These are phyloP conservation scores for Phytophthora boehmeriae DNA, from an alignment of 352 stramenopile genomes.

Conservation along the genomic window DNA sequence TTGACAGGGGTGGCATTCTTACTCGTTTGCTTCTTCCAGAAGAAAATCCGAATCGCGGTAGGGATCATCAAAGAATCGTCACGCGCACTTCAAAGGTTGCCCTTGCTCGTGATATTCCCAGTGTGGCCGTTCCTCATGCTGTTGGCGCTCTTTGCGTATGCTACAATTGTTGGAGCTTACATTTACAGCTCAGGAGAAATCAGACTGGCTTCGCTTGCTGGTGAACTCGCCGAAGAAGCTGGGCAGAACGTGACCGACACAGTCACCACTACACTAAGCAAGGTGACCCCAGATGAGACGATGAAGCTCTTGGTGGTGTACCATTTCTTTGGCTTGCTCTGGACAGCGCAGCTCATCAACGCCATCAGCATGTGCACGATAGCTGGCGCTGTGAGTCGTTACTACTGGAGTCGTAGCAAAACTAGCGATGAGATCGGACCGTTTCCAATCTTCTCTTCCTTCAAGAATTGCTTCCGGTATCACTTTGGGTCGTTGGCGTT, in stretches of 20 bases:
- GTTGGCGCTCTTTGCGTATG: conserved; percentile 69
- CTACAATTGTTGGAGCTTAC: conserved; percentile 60
- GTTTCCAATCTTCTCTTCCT: conserved; percentile 65
- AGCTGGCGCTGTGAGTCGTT: conserved; percentile 89
- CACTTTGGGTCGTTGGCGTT: conserved; percentile 97
- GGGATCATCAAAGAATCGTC: conserved; percentile 84
- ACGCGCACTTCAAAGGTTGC: conserved; percentile 58
- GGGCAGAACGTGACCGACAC: conserved; percentile 12
- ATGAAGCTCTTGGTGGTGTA: conserved; percentile 81
- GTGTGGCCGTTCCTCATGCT: conserved; percentile 67
- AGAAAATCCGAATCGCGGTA: conserved; percentile 77
- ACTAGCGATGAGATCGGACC: conserved; percentile 62
- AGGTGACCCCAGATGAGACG: conserved; percentile 53
- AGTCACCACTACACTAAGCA: conserved; percentile 37
- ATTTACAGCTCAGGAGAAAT: conserved; percentile 72
- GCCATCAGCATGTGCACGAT: conserved; percentile 96
- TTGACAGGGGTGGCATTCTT: conserved; percentile 67
- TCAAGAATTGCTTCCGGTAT: conserved; percentile 90
- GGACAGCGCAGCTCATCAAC: conserved; percentile 96
- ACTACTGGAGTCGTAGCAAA: conserved; percentile 93
- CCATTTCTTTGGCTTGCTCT: conserved; percentile 96
- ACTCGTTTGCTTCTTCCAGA: conserved; percentile 86
- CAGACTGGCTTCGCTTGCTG: conserved; percentile 41
- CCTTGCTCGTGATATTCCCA: conserved; percentile 72
- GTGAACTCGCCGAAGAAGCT: conserved; percentile 11